Evolutionary conservation across 1,139 yeast species (phyloP), one percentile per base, ranked within the genome.

Genomic region (Pneumocystis oryctolagi): DNA sequence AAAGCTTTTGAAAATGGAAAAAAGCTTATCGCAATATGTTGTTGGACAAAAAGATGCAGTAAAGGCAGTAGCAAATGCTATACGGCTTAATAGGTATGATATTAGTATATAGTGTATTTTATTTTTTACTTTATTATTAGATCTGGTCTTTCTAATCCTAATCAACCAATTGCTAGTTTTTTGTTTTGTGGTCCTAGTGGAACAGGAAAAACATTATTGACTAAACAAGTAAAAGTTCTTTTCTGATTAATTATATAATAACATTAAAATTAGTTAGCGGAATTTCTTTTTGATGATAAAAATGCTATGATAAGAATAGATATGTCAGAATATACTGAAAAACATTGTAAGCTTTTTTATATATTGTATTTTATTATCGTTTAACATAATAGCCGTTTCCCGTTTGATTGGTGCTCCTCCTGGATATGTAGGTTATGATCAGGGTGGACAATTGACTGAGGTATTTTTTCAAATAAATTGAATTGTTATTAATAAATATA

Each of bases 11-110:
- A 87, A 86, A 71, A 92, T 92, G 97, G 99, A 92, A 76, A 84
- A 80, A 69, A 95, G 83, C 67, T 80, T 92, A 66, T 79, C 95
- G 37, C 77, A 82, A 35, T 85, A 82, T 65, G 98, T 92, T 68
- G 96, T 94, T 69, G 99, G 99, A 57, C 99, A 92, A 78, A 79
- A 86, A 64, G 97, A 89, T 67, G 98, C 98, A 0, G 95, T 94
- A 65, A 89, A 87, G 74, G 96, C 97, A 0, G 97, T 94, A 62
- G 83, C 97, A 20, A 90, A 92, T 73, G 96, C 97, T 2, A 87
- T 92, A 62, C 83, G 98, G 76, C 80, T 92, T 70, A 35, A 16
- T 20, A 57, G 59, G 59, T 57, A 39, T 30, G 20, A 12, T 4
- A 47, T 47, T 47, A 25, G 25, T 25, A 25, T 25, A 14, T 35